Evolutionary conservation across 164 flowering plant species (phyloP).

Genomic region (Macadamia tetraphylla): DNA sequence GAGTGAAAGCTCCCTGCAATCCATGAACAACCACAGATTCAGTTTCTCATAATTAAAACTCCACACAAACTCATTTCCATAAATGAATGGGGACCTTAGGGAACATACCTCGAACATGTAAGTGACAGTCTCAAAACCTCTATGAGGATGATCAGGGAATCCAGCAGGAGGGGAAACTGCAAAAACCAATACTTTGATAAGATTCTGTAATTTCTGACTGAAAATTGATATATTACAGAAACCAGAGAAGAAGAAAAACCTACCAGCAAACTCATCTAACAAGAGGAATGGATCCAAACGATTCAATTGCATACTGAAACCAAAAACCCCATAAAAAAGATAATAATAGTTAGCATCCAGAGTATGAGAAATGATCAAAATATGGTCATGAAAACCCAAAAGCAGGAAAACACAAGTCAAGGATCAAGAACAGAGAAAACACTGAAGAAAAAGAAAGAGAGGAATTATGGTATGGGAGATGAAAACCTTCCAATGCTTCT

Average conservation of each 20-base stretch:
- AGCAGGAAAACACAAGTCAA: not conserved
- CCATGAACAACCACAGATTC: not conserved
- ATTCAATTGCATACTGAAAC: constrained; percentile 62
- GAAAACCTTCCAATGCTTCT: constrained; percentile 69
- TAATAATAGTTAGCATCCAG: too few species aligned
- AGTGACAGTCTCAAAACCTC: constrained; percentile 94
- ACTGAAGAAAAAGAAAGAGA: not conserved
- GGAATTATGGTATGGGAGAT: not conserved
- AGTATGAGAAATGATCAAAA: not conserved
- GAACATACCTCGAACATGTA: constrained; percentile 64
- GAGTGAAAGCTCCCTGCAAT: constrained; percentile 64
- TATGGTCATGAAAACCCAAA: constrained; percentile 6
- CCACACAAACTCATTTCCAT: not conserved
- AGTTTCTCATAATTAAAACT: not conserved
- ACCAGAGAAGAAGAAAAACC: not conserved
- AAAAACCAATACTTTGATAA: constrained; percentile 12
- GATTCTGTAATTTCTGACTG: not conserved
- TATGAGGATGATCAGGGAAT: constrained; percentile 92
- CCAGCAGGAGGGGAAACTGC: constrained; percentile 90
- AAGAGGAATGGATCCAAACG: constrained; percentile 74
- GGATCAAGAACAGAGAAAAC: constrained; percentile 1
- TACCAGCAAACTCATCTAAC: constrained; percentile 84
- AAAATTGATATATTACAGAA: not conserved
- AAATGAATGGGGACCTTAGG: not conserved
- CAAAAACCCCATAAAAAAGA: not conserved